Percentiles rank a stretch among this genome's conserved stretches.
phyloP scores from a whole-genome alignment of 1,139 yeast species.

The Scheffersomyces illinoinensis region DNA sequence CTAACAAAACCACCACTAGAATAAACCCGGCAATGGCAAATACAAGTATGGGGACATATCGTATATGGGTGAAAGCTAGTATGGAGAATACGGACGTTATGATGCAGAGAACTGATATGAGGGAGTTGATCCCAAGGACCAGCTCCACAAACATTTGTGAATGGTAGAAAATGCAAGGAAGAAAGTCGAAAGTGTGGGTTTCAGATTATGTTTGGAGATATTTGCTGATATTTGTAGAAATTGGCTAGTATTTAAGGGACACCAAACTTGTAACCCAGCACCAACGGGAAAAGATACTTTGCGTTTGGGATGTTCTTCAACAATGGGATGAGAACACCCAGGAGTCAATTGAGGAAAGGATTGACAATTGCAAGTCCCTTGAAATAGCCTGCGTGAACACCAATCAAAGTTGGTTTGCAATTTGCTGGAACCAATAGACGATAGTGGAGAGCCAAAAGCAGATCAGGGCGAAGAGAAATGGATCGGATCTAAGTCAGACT shows the following conservation, averaged over 20 bases:
- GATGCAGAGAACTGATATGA: conserved; percentile 3
- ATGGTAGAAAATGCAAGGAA: neutral
- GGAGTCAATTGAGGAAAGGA: neutral
- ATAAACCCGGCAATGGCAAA: conserved; percentile 5
- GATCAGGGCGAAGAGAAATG: neutral
- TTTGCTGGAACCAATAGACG: neutral
- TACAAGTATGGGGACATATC: conserved; percentile 2
- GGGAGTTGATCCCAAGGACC: neutral
- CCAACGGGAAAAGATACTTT: neutral
- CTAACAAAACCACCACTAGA: neutral
- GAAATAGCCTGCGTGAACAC: neutral
- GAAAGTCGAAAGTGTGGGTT: neutral
- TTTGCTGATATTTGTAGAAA: neutral
- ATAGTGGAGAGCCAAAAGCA: neutral
- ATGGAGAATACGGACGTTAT: conserved; percentile 4
- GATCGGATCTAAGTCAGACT: neutral
- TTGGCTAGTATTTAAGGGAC: neutral
- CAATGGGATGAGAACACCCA: neutral
- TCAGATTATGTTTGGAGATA: neutral
- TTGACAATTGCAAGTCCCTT: neutral
- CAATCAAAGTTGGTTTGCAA: neutral
- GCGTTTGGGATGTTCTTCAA: neutral
- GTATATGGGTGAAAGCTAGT: conserved; percentile 2
- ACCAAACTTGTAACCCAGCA: neutral
- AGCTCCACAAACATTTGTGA: neutral